Conservation (phyloP, 2,329 filamentous ascomycete genomes). For the Botryotinia globosa region DNA sequence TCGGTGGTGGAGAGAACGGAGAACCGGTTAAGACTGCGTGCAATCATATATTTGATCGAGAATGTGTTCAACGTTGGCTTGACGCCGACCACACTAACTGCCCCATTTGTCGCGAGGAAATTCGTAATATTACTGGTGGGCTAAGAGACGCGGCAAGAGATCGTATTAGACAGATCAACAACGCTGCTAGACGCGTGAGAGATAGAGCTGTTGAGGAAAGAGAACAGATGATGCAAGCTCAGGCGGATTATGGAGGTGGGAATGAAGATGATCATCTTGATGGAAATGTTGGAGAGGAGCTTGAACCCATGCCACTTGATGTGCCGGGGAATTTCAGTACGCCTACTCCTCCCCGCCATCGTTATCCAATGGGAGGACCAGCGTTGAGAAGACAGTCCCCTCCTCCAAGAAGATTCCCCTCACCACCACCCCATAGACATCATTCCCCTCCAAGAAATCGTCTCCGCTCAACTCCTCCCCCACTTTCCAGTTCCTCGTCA, state of each 20-base stretch:
- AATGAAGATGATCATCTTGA: too few relatives aligned
- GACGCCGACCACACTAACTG: not conserved
- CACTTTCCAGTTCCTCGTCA: not conserved
- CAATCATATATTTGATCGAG: not conserved
- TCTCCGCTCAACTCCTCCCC: not conserved
- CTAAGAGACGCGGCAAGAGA: not conserved
- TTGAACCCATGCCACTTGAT: not conserved
- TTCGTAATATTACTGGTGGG: not conserved
- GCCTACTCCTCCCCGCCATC: not conserved
- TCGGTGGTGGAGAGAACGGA: not conserved
- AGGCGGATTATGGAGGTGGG: not conserved
- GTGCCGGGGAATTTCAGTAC: not conserved
- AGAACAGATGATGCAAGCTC: slow-evolving; percentile 5
- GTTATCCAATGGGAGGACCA: too few relatives aligned
- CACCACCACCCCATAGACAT: not conserved
- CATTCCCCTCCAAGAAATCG: not conserved
- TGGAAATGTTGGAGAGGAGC: not conserved
- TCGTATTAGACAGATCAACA: not conserved
- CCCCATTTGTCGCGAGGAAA: not conserved
- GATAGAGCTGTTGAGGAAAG: not conserved
- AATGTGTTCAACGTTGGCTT: not conserved
- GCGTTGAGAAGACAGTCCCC: not conserved
- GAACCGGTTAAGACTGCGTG: not conserved
- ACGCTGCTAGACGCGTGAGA: not conserved
- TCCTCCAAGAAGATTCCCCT: not conserved